Conservation (phyloP, 192 early-diverging fungal genomes). For the Coemansia sp. region DNA sequence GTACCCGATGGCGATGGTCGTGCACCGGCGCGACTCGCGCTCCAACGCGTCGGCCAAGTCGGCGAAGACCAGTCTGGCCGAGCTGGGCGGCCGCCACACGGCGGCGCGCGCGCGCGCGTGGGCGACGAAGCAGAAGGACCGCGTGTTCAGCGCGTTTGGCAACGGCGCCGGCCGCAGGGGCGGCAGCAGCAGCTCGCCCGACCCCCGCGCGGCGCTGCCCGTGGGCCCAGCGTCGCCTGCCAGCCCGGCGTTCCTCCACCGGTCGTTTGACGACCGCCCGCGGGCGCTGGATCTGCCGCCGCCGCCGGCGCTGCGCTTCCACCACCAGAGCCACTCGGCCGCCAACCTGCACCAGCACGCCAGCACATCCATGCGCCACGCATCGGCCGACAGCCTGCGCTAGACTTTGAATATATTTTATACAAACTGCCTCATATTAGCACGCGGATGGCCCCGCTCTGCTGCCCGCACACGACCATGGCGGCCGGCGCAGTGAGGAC, state of each 20-base stretch:
- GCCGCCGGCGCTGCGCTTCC: conserved; percentile 19
- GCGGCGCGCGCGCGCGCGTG: conserved; percentile 47
- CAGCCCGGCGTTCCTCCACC: background rate
- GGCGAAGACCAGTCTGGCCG: conserved; percentile 14
- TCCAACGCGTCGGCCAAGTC: conserved; percentile 20
- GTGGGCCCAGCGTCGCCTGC: conserved; percentile 10
- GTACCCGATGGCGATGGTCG: background rate
- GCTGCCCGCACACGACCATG: conserved; percentile 39
- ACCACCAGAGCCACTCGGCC: conserved; percentile 40
- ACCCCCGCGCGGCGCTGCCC: background rate
- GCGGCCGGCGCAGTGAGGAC: conserved; percentile 20
- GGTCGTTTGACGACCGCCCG: conserved; percentile 4
- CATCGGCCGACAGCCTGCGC: conserved; percentile 13
- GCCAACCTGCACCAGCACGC: conserved; percentile 6
- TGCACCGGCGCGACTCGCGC: conserved; percentile 25
- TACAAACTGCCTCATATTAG: conserved; percentile 6
- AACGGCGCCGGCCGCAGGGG: conserved; percentile 8
- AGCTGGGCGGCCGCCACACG: conserved; percentile 40
- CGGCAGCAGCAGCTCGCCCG: background rate
- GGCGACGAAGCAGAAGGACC: conserved; percentile 39
- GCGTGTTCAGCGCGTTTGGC: conserved; percentile 35
- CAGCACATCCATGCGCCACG: background rate
- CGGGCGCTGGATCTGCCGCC: background rate
- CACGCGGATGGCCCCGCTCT: conserved; percentile 34
- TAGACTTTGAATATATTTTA: background rate